phyloP scores from a whole-genome alignment of 306 rosid species.

The Medicago ruthenica region DNA sequence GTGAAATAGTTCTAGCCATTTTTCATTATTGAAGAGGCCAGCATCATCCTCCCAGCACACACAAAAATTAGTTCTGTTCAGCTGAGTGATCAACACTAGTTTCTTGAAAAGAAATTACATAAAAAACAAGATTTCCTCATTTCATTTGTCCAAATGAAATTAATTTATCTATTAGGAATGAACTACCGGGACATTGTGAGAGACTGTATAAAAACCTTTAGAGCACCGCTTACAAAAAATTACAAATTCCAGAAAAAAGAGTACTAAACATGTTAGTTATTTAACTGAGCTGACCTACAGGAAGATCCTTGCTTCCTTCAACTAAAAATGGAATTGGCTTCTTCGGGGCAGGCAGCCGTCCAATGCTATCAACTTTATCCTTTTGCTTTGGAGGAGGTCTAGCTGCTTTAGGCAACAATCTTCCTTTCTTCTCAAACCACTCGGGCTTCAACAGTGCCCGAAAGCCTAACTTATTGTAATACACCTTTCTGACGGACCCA shows the following conservation, averaged over 20 bases:
- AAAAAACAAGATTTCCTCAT: slow-evolving; percentile 19
- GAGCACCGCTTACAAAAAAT: slow-evolving; percentile 21
- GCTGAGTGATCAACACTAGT: background rate
- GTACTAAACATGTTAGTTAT: slow-evolving; percentile 28
- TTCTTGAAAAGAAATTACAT: background rate
- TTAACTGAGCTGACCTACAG: slow-evolving; percentile 42
- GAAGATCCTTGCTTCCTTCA: slow-evolving; percentile 49
- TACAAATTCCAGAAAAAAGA: slow-evolving; percentile 25
- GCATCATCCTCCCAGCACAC: background rate
- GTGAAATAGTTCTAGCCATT: background rate
- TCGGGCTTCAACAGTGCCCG: slow-evolving; percentile 82
- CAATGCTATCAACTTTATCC: slow-evolving; percentile 87
- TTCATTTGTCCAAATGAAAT: slow-evolving; percentile 37
- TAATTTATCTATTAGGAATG: slow-evolving; percentile 30
- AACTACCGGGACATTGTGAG: slow-evolving; percentile 17
- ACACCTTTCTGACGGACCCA: slow-evolving; percentile 85
- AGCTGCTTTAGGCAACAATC: slow-evolving; percentile 90
- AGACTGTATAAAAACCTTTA: slow-evolving; percentile 31
- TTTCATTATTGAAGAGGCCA: slow-evolving; percentile 4
- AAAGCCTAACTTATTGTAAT: slow-evolving; percentile 86
- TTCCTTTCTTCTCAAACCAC: slow-evolving; percentile 98
- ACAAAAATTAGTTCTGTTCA: background rate
- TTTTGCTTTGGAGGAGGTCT: slow-evolving; percentile 92
- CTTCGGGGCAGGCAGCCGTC: slow-evolving; percentile 93
- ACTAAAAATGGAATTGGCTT: slow-evolving; percentile 82